Conservation (phyloP, 2,329 filamentous ascomycete species). For the Stagonosporopsis rhizophila region DNA sequence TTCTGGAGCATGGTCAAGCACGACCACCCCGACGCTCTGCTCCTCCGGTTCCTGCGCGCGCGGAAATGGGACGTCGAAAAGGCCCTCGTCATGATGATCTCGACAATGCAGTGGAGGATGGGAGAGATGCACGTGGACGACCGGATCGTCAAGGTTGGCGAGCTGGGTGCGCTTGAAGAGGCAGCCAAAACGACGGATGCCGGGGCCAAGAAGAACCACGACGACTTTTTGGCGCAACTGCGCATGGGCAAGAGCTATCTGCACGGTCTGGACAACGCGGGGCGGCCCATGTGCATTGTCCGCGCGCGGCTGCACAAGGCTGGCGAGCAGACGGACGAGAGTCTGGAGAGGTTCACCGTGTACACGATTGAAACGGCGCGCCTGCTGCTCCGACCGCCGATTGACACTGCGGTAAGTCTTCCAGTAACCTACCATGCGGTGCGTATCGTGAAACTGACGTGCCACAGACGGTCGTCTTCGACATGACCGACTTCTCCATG, state of each 20-base stretch:
- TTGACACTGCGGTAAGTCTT: slow-evolving; percentile 86
- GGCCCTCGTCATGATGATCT: slow-evolving; percentile 91
- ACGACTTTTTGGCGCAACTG: slow-evolving; percentile 83
- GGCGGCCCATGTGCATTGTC: slow-evolving; percentile 86
- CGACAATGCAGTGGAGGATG: slow-evolving; percentile 90
- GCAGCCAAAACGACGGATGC: slow-evolving; percentile 68
- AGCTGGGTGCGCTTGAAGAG: slow-evolving; percentile 62
- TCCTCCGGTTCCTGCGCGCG: slow-evolving; percentile 59
- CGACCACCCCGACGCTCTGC: slow-evolving; percentile 86
- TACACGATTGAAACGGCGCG: slow-evolving; percentile 95
- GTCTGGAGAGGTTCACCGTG: slow-evolving; percentile 87
- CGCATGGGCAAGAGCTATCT: slow-evolving; percentile 92
- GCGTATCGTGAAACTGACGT: too few species aligned
- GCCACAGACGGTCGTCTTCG: slow-evolving; percentile 83
- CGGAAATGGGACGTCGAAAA: slow-evolving; percentile 86
- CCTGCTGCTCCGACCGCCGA: slow-evolving; percentile 76
- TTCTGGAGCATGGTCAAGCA: slow-evolving; percentile 97
- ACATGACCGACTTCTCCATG: slow-evolving; percentile 92
- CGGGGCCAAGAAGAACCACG: slow-evolving; percentile 69
- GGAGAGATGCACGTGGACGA: slow-evolving; percentile 87
- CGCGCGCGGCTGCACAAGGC: slow-evolving; percentile 81
- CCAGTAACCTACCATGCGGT: not conserved
- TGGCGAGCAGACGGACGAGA: slow-evolving; percentile 81
- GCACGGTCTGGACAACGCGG: slow-evolving; percentile 84
- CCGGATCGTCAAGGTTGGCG: slow-evolving; percentile 68